Percentiles rank a stretch among this genome's conserved stretches.
phyloP scores from a whole-genome alignment of 306 rosid species.

The Glycine tomentella region DNA sequence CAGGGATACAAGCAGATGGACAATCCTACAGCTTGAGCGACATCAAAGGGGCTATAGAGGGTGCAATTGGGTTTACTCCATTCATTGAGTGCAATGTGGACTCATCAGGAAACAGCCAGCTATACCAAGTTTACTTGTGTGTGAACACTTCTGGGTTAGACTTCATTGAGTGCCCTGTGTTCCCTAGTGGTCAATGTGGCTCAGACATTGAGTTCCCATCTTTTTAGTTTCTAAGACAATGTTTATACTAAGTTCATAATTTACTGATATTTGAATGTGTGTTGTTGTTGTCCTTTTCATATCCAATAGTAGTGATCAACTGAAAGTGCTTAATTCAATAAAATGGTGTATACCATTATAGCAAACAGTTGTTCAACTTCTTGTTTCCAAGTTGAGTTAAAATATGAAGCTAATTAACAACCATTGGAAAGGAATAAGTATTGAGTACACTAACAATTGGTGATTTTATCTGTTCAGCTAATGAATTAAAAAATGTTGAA shows the following conservation, averaged over 20 bases:
- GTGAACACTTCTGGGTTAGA: slow-evolving; percentile 53
- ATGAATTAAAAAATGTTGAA: background rate
- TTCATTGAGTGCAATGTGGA: slow-evolving; percentile 63
- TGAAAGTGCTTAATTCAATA: slow-evolving; percentile 1
- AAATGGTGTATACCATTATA: background rate
- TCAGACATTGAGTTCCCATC: slow-evolving; percentile 60
- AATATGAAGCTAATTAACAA: too few species aligned
- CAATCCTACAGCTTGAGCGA: slow-evolving; percentile 51
- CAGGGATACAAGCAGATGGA: slow-evolving; percentile 63
- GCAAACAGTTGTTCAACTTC: background rate
- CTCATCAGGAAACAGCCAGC: slow-evolving; percentile 52
- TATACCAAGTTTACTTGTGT: slow-evolving; percentile 65
- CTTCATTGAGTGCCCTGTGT: slow-evolving; percentile 60
- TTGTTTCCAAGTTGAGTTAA: too few species aligned
- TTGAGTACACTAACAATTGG: background rate
- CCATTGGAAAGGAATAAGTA: background rate
- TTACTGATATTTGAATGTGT: background rate
- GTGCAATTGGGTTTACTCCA: slow-evolving; percentile 50
- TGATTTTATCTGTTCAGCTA: background rate
- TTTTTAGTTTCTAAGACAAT: slow-evolving; percentile 40
- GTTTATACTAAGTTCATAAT: background rate
- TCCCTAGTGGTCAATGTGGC: slow-evolving; percentile 50
- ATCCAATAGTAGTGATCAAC: background rate
- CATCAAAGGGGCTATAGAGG: slow-evolving; percentile 53
- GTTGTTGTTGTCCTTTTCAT: background rate